phyloP scores from a whole-genome alignment of 306 rosid species.

The Sindora glabra region DNA sequence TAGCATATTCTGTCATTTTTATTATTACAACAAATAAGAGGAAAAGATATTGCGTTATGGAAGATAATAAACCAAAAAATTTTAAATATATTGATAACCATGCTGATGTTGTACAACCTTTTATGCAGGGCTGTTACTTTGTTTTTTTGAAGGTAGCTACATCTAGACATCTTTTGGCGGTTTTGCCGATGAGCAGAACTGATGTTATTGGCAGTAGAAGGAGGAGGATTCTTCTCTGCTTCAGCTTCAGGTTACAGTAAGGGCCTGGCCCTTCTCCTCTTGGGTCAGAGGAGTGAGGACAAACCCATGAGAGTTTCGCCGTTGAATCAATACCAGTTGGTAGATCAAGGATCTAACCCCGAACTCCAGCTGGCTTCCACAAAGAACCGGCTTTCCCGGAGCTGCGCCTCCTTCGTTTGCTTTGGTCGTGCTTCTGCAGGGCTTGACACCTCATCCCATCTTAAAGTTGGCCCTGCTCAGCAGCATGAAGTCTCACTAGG shows the following conservation, averaged over 20 bases:
- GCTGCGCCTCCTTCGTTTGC: constrained; percentile 93
- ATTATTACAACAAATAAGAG: neutral
- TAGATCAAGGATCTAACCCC: constrained; percentile 77
- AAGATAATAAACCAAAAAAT: neutral
- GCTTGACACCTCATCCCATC: constrained; percentile 68
- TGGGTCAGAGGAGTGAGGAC: constrained; percentile 86
- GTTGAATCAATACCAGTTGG: constrained; percentile 98
- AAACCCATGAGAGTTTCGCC: constrained; percentile 98
- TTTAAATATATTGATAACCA: constrained; percentile 1
- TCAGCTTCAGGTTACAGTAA: constrained; percentile 97
- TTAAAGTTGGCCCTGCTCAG: constrained; percentile 81
- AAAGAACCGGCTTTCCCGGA: constrained; percentile 66
- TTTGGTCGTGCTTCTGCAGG: constrained; percentile 90
- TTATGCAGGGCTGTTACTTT: constrained; percentile 24
- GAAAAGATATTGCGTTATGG: neutral
- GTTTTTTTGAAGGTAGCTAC: constrained; percentile 41
- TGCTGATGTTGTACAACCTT: constrained; percentile 17
- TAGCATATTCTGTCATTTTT: constrained; percentile 12
- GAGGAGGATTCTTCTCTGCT: constrained; percentile 97
- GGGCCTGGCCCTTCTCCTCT: constrained; percentile 88
- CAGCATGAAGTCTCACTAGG: constrained; percentile 60
- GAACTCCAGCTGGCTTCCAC: constrained; percentile 97
- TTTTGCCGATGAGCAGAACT: constrained; percentile 93
- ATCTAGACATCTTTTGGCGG: constrained; percentile 36
- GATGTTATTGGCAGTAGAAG: constrained; percentile 98